These are phyloP conservation scores for Fraxinus americana DNA, from an alignment of 257 asterid species.

Conservation along the genomic window DNA sequence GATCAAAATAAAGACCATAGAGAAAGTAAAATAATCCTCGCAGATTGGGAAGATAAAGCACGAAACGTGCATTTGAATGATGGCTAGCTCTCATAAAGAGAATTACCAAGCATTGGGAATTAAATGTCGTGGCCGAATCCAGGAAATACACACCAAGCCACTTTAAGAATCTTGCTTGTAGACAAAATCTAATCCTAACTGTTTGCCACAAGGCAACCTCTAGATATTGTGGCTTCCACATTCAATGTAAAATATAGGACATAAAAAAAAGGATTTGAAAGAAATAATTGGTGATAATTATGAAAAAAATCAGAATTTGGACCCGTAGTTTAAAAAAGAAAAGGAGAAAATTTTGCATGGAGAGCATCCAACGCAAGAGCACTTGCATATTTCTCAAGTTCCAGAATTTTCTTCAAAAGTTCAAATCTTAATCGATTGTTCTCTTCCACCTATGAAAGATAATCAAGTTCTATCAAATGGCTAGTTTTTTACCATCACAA, in stretches of 20 bases:
- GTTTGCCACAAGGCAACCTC: background rate
- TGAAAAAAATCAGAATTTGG: background rate
- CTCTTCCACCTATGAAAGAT: constrained; percentile 78
- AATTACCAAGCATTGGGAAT: background rate
- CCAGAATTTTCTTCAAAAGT: constrained; percentile 68
- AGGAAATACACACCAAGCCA: background rate
- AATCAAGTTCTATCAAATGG: constrained; percentile 22
- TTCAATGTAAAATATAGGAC: background rate
- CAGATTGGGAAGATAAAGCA: background rate
- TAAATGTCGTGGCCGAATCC: background rate
- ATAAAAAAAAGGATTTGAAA: background rate
- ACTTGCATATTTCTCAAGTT: constrained; percentile 80
- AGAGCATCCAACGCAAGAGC: constrained; percentile 28
- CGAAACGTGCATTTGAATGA: background rate
- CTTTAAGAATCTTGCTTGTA: background rate
- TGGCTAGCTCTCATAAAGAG: background rate
- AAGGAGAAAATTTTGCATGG: background rate
- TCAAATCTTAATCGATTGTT: constrained; percentile 80
- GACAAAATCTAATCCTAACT: background rate
- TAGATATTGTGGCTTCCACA: background rate
- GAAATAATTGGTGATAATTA: background rate
- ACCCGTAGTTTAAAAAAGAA: constrained; percentile 5
- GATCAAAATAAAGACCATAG: background rate
- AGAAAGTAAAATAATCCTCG: background rate
- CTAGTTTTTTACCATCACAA: background rate